Percentiles rank a stretch among this genome's conserved stretches.
Evolutionary conservation across 2,329 filamentous ascomycete genomes (phyloP).

Genomic region (Colletotrichum noveboracense): DNA sequence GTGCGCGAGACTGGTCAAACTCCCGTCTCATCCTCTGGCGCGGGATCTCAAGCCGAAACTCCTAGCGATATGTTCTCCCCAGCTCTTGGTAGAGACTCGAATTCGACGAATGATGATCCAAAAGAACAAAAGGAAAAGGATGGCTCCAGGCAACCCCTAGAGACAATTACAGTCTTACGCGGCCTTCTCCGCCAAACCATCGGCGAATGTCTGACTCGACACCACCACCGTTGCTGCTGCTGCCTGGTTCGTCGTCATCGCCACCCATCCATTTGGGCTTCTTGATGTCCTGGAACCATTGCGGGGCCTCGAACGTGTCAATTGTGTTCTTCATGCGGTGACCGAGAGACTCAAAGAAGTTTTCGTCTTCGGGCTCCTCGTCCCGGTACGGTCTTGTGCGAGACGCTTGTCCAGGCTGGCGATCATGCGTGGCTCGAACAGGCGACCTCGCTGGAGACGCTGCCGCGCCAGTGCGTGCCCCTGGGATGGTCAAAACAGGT

Average conservation of each 20-base stretch:
- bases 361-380: conserved; percentile 72
- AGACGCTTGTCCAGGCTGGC: conserved; percentile 28
- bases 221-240: conserved; percentile 26
- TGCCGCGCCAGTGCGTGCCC: conserved; percentile 35
- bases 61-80: conserved; percentile 22
- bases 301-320: conserved; percentile 80
- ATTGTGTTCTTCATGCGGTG: conserved; percentile 92
- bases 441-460: conserved; percentile 46
- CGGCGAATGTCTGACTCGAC: conserved; percentile 52
- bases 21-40: not conserved
- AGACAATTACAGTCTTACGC: conserved; percentile 17
- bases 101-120: conserved; percentile 1
- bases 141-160: not conserved
- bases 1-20: not conserved
- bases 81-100: conserved; percentile 25
- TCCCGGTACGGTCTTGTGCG: conserved; percentile 33
- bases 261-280: conserved; percentile 83
- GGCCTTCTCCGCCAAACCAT: conserved; percentile 61
- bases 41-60: conserved; percentile 21
- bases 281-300: conserved; percentile 82
- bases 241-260: conserved; percentile 46
- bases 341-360: conserved; percentile 82
- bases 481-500: conserved; percentile 55
- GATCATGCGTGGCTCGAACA: conserved; percentile 44
- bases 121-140: not conserved